phyloP scores from a whole-genome alignment of 345 rosid genomes.

The Citrus unshiu region DNA sequence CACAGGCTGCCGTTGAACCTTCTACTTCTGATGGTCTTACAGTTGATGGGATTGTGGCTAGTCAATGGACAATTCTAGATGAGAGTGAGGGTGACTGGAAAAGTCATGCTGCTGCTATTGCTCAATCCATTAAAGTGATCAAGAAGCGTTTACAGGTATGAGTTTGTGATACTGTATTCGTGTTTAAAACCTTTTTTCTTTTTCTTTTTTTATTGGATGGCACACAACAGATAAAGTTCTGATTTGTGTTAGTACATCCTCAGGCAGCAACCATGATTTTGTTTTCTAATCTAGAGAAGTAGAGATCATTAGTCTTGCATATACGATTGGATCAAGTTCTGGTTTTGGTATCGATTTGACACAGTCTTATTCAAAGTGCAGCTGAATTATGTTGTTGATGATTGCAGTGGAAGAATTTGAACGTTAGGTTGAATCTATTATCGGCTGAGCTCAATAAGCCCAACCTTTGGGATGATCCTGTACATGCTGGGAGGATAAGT shows the following conservation, averaged over 20 bases:
- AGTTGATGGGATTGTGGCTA: slow-evolving; percentile 66
- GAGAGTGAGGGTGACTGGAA: slow-evolving; percentile 88
- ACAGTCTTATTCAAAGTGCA: neutral
- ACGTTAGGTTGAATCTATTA: slow-evolving; percentile 58
- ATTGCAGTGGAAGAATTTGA: slow-evolving; percentile 75
- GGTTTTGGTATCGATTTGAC: neutral
- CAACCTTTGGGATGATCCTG: slow-evolving; percentile 87
- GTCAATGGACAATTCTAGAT: slow-evolving; percentile 70
- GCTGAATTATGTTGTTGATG: slow-evolving; percentile 14
- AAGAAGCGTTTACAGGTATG: slow-evolving; percentile 87
- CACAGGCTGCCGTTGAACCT: slow-evolving; percentile 49
- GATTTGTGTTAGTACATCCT: neutral
- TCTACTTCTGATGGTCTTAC: slow-evolving; percentile 82
- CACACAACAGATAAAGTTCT: neutral
- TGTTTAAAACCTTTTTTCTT: no score
- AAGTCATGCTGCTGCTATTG: slow-evolving; percentile 88
- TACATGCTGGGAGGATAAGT: slow-evolving; percentile 79
- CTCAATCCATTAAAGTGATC: slow-evolving; percentile 88
- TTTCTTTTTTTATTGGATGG: neutral
- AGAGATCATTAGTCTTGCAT: neutral
- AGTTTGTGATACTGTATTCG: neutral
- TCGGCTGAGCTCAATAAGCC: slow-evolving; percentile 66
- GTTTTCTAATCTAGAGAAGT: neutral
- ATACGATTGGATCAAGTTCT: neutral
- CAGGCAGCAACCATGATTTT: neutral